These are phyloP conservation scores for Kwoniella dendrophila DNA, from an alignment of 768 basidiomycete genomes.

Conservation along the genomic window DNA sequence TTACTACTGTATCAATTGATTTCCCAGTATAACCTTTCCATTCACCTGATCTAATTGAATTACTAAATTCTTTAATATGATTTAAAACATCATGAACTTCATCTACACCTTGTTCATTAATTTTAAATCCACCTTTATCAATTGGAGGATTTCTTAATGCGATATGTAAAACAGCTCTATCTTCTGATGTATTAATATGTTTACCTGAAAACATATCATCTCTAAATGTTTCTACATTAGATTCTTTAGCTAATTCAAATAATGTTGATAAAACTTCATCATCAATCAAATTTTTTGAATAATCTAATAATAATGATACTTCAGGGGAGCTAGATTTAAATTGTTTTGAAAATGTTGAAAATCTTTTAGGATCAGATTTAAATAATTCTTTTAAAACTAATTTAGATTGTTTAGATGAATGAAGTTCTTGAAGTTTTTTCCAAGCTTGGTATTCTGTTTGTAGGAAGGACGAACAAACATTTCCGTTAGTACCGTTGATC, in stretches of 20 bases:
- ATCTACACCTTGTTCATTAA: conserved; percentile 71
- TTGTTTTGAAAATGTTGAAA: conserved; percentile 62
- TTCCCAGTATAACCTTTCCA: conserved; percentile 99
- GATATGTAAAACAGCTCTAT: conserved; percentile 92
- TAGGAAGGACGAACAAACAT: neutral
- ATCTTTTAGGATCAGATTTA: conserved; percentile 80
- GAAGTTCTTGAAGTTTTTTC: conserved; percentile 84
- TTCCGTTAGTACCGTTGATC: neutral
- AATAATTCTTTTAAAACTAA: conserved; percentile 93
- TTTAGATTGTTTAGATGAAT: conserved; percentile 70
- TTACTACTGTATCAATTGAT: conserved; percentile 88
- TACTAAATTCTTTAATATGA: conserved; percentile 89
- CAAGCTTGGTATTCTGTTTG: conserved; percentile 78
- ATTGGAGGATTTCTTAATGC: conserved; percentile 73
- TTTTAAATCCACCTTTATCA: conserved; percentile 68
- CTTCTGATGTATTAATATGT: conserved; percentile 98
- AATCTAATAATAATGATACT: conserved; percentile 87
- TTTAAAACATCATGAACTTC: conserved; percentile 80
- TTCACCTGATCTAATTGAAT: conserved; percentile 76
- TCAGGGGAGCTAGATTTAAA: conserved; percentile 76
- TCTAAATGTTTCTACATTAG: conserved; percentile 76
- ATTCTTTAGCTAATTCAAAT: conserved; percentile 79
- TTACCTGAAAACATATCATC: conserved; percentile 93
- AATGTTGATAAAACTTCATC: conserved; percentile 77
- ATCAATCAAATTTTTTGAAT: conserved; percentile 94